Base-by-base conservation (phyloP, 2,329 filamentous ascomycete species). In the Xylaria sp. region DNA sequence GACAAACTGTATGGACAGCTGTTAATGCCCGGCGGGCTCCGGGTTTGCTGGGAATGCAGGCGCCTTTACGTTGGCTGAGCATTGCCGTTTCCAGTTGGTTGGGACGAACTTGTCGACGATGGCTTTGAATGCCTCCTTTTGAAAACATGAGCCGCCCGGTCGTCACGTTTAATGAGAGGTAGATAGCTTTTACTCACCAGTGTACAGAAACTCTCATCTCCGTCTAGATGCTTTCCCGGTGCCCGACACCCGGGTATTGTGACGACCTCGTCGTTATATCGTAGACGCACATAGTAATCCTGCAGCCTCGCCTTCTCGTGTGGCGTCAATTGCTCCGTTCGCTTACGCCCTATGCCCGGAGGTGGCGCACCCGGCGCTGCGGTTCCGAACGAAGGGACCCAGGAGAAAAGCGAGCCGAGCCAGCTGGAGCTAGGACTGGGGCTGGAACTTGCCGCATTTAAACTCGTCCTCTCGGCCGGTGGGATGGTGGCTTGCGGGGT, bases 71-170 rank as follows among this genome's bases (percentile, higher is more conserved):
- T 83, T 82, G 46, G 73, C 67, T n/a, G 76, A 77, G 68, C 85
- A 87, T 63, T 85, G 77, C 21, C 78, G 72, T 66, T 78, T 84
- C 94, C 93, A 98, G 74, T 93, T 85, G 60, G 80, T 80, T 0
- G 95, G 95, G 1, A 92, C 95, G 73, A 91, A 96, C 71, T 92
- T 92, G 77, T 98, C 94, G 2, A 95, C 92, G 57, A 97, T 91
- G 53, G 86, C 81, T 77, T 98, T 98, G 82, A 99, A 99, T 0
- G 94, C 92, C 58, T 90, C 87, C 88, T 91, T 44, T 49, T n/a
- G n/a, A n/a, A n/a, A n/a, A n/a, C n/a, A n/a, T n/a, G n/a, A n/a
- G n/a, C n/a, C n/a, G n/a, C n/a, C n/a, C n/a, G n/a, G n/a, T n/a
- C n/a, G n/a, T n/a, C n/a, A n/a, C n/a, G n/a, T n/a, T n/a, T n/a